These are phyloP conservation scores for Plasmodium adleri DNA, from an alignment of 169 alveolate species.

Conservation along the genomic window DNA sequence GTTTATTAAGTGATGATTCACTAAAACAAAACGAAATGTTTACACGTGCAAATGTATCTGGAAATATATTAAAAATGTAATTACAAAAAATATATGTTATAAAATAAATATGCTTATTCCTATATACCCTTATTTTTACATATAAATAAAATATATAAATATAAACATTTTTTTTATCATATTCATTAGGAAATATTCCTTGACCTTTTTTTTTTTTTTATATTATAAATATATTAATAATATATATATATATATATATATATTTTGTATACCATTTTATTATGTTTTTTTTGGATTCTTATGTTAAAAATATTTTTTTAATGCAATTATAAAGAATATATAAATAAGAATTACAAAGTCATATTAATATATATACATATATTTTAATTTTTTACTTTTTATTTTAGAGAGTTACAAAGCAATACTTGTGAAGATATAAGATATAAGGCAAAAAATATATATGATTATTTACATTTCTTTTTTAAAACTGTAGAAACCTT, in stretches of 20 bases:
- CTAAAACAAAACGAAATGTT: slow-evolving; percentile 58
- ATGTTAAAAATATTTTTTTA: background rate
- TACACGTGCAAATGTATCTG: slow-evolving; percentile 38
- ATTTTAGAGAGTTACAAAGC: slow-evolving; percentile 67
- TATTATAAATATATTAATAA: background rate
- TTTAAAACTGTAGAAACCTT: slow-evolving; percentile 69
- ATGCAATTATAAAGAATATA: background rate
- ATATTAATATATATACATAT: too few relatives aligned
- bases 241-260: background rate
- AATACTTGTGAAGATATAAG: slow-evolving; percentile 65
- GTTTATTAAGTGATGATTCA: slow-evolving; percentile 69
- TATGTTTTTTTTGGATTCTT: background rate
- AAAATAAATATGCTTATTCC: background rate
- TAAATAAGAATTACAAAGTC: background rate
- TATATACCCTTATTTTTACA: background rate
- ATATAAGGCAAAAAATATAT: slow-evolving; percentile 71
- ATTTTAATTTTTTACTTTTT: background rate
- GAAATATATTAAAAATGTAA: slow-evolving; percentile 54
- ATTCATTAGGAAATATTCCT: too few relatives aligned
- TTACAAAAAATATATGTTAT: background rate
- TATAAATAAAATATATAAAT: background rate
- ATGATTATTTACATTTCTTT: slow-evolving; percentile 75
- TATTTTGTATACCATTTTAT: background rate
- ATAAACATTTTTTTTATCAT: background rate
- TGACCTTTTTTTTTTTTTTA: background rate